A percentile compares a stretch with the other conserved stretches of the same genome.
Evolutionary conservation across 2,329 filamentous ascomycete genomes (phyloP).

Genomic region (Fusarium sp.): DNA sequence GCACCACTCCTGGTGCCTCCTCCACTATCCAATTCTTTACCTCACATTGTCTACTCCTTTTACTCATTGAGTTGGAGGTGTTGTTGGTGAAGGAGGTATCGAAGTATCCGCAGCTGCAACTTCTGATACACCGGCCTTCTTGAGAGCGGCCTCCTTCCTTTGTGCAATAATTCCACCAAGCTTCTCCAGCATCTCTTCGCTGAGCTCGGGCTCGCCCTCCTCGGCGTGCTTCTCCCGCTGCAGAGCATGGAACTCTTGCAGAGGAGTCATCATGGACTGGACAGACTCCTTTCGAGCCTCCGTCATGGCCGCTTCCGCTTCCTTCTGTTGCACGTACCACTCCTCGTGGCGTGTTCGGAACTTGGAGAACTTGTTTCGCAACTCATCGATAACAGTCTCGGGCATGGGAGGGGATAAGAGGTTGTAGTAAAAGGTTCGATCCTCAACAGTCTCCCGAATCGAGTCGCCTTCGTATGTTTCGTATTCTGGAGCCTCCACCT

Average conservation of each 20-base stretch:
- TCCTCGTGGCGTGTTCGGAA: slow-evolving; percentile 85
- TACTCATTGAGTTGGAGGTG: slow-evolving; percentile 39
- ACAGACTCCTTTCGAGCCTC: slow-evolving; percentile 52
- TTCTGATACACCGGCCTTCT: slow-evolving; percentile 55
- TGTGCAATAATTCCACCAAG: slow-evolving; percentile 72
- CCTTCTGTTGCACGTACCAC: slow-evolving; percentile 76
- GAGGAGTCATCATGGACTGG: slow-evolving; percentile 65
- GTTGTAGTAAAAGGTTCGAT: slow-evolving; percentile 81
- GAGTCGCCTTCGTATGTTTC: slow-evolving; percentile 77
- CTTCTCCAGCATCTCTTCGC: slow-evolving; percentile 71
- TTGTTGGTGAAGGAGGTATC: slow-evolving; percentile 36
- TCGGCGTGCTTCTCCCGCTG: slow-evolving; percentile 65
- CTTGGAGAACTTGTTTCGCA: slow-evolving; percentile 84
- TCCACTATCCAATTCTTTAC: slow-evolving; percentile 26
- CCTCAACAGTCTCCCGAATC: slow-evolving; percentile 79
- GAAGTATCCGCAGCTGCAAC: slow-evolving; percentile 41
- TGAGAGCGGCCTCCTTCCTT: slow-evolving; percentile 61
- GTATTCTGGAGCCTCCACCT: slow-evolving; percentile 61
- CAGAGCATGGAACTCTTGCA: slow-evolving; percentile 71
- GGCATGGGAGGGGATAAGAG: slow-evolving; percentile 85
- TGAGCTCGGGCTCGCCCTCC: slow-evolving; percentile 68
- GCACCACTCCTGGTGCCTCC: slow-evolving; percentile 37
- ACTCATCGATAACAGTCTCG: slow-evolving; percentile 81
- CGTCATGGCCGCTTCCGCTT: slow-evolving; percentile 66
- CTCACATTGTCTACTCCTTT: slow-evolving; percentile 5